Evolutionary conservation across 2,329 filamentous ascomycete genomes (phyloP).

Genomic region (Ophiostoma sp.): DNA sequence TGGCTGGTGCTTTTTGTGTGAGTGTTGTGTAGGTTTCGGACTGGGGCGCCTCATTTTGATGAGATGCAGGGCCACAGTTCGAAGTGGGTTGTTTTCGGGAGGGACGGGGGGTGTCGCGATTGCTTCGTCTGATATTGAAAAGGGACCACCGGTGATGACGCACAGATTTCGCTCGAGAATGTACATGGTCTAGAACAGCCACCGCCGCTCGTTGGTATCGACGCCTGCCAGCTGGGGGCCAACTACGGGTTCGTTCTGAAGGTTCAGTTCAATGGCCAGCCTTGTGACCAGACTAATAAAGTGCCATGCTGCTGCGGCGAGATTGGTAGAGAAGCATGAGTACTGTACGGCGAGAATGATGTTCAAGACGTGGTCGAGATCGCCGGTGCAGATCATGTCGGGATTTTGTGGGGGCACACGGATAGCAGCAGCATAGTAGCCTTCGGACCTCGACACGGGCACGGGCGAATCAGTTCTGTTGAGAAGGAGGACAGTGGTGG

Average conservation of each 20-base stretch:
- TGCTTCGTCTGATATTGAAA: not conserved
- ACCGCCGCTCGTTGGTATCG: not conserved
- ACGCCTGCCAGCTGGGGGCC: not conserved
- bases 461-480: not conserved
- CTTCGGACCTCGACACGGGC: not conserved
- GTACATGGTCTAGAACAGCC: constrained; percentile 7
- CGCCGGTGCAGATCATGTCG: not conserved
- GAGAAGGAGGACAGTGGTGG: not conserved
- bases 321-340: not conserved
- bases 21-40: not conserved
- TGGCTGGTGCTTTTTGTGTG: not conserved
- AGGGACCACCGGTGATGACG: not conserved
- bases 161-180: not conserved
- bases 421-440: not conserved
- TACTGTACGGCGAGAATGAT: not conserved
- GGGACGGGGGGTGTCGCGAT: not conserved
- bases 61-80: not conserved
- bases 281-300: not conserved
- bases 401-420: not conserved
- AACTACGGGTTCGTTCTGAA: not conserved
- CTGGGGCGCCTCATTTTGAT: not conserved
- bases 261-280: not conserved
- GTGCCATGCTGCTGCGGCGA: not conserved
- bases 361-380: not conserved
- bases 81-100: not conserved